Base-by-base conservation (phyloP, 2,329 filamentous ascomycete genomes). In the Westerdykella ornata region DNA sequence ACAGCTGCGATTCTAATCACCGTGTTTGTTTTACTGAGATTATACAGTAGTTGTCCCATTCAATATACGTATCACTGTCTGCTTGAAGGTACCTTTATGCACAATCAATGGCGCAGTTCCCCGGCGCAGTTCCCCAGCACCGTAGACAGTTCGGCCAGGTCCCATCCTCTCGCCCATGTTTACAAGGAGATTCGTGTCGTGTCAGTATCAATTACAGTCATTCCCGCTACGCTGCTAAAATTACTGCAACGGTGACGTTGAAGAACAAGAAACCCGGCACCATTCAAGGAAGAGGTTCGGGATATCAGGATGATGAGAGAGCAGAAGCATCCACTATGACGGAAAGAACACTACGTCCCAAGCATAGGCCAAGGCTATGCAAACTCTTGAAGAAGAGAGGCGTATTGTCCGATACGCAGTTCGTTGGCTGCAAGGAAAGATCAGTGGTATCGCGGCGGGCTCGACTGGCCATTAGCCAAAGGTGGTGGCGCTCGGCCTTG, bases 361-460 rank as follows among this genome's bases (percentile, higher is more conserved):
- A 26, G 22, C 22, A 15, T 12, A 38, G 22, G 22, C 12, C 17
- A 28, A 28, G 18, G 11, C 8, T 18, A n/a, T 36, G 15, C 19
- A 44, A 18, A n/a, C 26, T 17, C 16, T 9, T 8, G 3, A 5
- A 13, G n/a, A 33, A 26, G 7, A 11, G 3, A 9, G 12, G n/a
- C 11, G 9, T 11, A 5, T 13, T 7, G 13, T 33, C 8, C 30
- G 9, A 5, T 8, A 26, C 22, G 4, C 16, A 33, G 30, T 15
- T 14, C 30, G 13, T n/a, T 33, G 16, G 30, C 30, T 11, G 15
- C 15, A 15, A 12, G 8, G n/a, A 14, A 14, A 33, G 3, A 17
- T 33, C 30, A 64, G 31, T 66, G 62, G 53, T 65, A 66, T 46
- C 62, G 53, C 43, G 62, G 62, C 28, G 62, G 61, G 32, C 54